Evolutionary conservation across 2,329 filamentous ascomycete species (phyloP), one percentile per base, ranked within the genome.

Genomic region (Lasiodiplodia citricola): DNA sequence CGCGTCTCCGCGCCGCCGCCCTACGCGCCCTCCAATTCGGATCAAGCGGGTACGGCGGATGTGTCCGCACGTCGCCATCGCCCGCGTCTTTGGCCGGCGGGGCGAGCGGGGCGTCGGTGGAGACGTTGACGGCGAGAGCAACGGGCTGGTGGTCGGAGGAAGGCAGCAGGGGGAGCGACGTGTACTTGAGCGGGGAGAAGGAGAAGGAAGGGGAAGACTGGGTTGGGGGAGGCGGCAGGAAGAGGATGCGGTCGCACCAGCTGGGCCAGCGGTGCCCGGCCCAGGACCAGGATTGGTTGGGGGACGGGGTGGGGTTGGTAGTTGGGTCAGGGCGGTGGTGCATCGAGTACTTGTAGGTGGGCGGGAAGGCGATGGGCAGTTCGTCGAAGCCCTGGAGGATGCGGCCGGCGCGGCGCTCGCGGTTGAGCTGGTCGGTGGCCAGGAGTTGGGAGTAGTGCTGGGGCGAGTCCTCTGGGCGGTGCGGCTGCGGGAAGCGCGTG

Each of bases 231-330:
- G 44, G 60, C 2, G 76, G 74, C 2, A 95, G 83, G 79, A 90
- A 98, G 23, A 98, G 83, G 23, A 98, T 90, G 3, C 96, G 89
- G 79, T 98, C 96, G 75, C 94, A 97, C 96, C 95, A 98, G 75
- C 91, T 90, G 1, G 96, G 94, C 86, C 92, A 96, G 56, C 96
- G 90, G 77, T 96, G 92, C 68, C 85, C 83, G 8, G 94, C 92
- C 87, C 94, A 97, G 38, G 84, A 81, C 90, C 91, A 95, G 13
- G 83, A 73, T 71, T 16, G 77, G 73, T 23, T 52, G 69, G 67
- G 13, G 60, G 38, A 11, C 28, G 58, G 66, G 37, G 54, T 28
- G 8, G 64, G 67, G 67, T 23, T 73, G 1, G 79, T 81, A 68
- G 85, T 73, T 31, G 79, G 81, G 16, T 83, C 80, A 8, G 78